Base-by-base conservation (phyloP, 148 eudicot species). In the Rhododendron vialii region DNA sequence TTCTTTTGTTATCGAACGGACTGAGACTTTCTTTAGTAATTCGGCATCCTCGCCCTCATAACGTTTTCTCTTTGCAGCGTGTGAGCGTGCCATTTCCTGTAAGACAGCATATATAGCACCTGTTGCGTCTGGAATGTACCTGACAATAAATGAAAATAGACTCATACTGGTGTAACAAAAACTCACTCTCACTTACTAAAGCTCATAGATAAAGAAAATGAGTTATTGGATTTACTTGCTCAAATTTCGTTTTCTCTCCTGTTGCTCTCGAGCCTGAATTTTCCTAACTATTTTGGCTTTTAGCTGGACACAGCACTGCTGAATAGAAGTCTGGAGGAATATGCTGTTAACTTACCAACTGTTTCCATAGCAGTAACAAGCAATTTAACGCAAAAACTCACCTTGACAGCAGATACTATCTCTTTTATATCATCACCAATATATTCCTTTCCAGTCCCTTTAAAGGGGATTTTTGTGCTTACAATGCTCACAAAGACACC, bases 371-470 rank as follows among this genome's bases (percentile, higher is more conserved):
- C 18, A 18, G 79, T 38, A 74, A 81, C 26, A 51, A 3, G 38
- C 12, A 35, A 26, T 26, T 84, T 47, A 82, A 67, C 24, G 8
- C 38, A 82, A 43, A 48, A 73, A 87, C 87, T 41, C 82, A 98
- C 99, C 98, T 98, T 98, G 53, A 98, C 98, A 28, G 99, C 99
- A 84, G 96, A 89, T 76, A 96, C 95, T 88, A 98, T 95, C 89
- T 98, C 99, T 87, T 93, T 94, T 80, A 98, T 98, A 85, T 98
- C 99, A 91, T 98, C 98, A 86, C 99, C 99, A 87, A 98, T 98
- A 88, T 98, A 98, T 89, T 98, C 99, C 91, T 98, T 98, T 88
- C 99, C 99, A 12, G 99, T 98, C 76, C 99, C 99, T 92, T 98
- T 98, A 67, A 98, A 98, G 79, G 99, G 99, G 80, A 98, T 93